These are phyloP conservation scores for Rhytidhysteron rufulum DNA, from an alignment of 2,329 filamentous ascomycete species.

Conservation along the genomic window DNA sequence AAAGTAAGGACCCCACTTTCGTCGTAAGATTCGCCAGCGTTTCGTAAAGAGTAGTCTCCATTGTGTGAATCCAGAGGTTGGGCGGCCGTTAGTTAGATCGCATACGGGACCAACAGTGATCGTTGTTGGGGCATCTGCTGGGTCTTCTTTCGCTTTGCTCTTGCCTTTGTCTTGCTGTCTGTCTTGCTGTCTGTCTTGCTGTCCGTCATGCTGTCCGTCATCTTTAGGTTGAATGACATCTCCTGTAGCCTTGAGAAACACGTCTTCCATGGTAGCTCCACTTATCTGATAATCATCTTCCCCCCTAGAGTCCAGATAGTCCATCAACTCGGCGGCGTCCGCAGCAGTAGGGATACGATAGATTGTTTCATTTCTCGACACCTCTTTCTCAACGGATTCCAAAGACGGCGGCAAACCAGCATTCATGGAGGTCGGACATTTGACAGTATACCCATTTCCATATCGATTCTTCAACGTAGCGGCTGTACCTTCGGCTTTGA, in stretches of 20 bases:
- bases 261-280: conserved; percentile 83
- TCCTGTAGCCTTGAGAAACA: conserved; percentile 77
- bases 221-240: conserved; percentile 42
- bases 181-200: conserved; percentile 3
- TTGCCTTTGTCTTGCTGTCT: conserved; percentile 16
- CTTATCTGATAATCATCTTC: conserved; percentile 75
- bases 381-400: conserved; percentile 4
- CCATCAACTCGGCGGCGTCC: conserved; percentile 66
- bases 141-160: conserved; percentile 9
- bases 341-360: conserved; percentile 66
- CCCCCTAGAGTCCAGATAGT: conserved; percentile 59
- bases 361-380: conserved; percentile 61
- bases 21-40: conserved; percentile 66
- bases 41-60: conserved; percentile 71
- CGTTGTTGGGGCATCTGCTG: not conserved
- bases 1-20: conserved; percentile 70
- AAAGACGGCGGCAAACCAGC: conserved; percentile 13
- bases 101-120: conserved; percentile 1
- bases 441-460: conserved; percentile 65
- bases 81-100: conserved; percentile 59
- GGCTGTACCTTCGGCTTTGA: conserved; percentile 75
- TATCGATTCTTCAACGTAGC: conserved; percentile 75
- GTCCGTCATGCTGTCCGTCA: conserved; percentile 6
- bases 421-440: not conserved
- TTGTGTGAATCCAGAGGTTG: conserved; percentile 65